Conservation (phyloP, 495 filamentous ascomycete genomes). For the Daldinia vernicosa region DNA sequence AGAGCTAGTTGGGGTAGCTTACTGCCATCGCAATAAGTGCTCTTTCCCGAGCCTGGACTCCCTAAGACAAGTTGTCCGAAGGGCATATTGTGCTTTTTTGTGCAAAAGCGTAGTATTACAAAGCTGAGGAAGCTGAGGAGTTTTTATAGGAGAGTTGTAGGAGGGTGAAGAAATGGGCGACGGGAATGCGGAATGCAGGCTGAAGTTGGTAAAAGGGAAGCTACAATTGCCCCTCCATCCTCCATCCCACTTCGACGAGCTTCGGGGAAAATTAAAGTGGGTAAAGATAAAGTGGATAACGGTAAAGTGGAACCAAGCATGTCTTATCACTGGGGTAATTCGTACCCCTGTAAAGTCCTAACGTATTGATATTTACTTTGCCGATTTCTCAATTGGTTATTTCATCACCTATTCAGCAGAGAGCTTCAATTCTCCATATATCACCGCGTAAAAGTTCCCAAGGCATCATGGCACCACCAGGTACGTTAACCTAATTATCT, state of each 20-base stretch:
- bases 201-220: conserved; percentile 1
- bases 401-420: neutral
- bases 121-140: neutral
- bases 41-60: conserved; percentile 93
- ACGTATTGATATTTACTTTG: conserved; percentile 42
- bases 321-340: conserved; percentile 34
- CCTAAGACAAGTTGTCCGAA: conserved; percentile 85
- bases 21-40: conserved; percentile 96
- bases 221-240: conserved; percentile 41
- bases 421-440: neutral
- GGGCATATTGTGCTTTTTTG: conserved; percentile 48
- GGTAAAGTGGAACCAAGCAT: conserved; percentile 24
- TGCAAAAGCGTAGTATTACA: neutral
- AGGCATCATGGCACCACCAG: conserved; percentile 49
- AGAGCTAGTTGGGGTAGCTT: conserved; percentile 37
- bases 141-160: neutral
- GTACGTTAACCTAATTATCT: conserved; percentile 32
- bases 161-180: conserved; percentile 3
- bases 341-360: conserved; percentile 24
- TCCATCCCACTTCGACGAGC: conserved; percentile 34
- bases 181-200: neutral
- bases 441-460: neutral
- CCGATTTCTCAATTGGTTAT: neutral
- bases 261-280: conserved; percentile 41
- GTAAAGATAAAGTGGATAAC: conserved; percentile 34